These are phyloP conservation scores for Thermomyces lanuginosus DNA, from an alignment of 2,329 filamentous ascomycete genomes.

Conservation along the genomic window DNA sequence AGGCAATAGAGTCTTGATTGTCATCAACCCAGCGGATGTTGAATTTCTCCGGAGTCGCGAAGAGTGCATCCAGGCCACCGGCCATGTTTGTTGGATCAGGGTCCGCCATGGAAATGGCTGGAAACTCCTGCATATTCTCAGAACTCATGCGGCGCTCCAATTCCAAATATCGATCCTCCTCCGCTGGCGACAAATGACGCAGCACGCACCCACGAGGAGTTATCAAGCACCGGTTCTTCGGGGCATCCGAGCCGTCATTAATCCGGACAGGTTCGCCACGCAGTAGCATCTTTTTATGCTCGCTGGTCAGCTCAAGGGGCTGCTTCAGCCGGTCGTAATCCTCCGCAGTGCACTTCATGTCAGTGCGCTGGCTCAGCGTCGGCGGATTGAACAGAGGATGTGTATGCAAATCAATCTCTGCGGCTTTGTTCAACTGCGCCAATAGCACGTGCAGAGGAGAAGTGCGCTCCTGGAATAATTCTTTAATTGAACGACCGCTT, in stretches of 20 bases:
- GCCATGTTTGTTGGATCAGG: slow-evolving; percentile 29
- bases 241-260: slow-evolving; percentile 16
- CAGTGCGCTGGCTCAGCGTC: slow-evolving; percentile 24
- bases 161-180: slow-evolving; percentile 30
- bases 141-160: slow-evolving; percentile 24
- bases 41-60: slow-evolving; percentile 29
- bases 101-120: slow-evolving; percentile 19
- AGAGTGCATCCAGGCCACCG: slow-evolving; percentile 30
- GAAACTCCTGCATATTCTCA: slow-evolving; percentile 22
- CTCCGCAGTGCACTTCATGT: slow-evolving; percentile 26
- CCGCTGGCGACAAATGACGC: slow-evolving; percentile 28
- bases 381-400: slow-evolving; percentile 26
- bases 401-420: slow-evolving; percentile 20
- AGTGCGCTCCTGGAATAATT: slow-evolving; percentile 25
- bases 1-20: slow-evolving; percentile 1
- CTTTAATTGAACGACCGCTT: slow-evolving; percentile 20
- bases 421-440: slow-evolving; percentile 23
- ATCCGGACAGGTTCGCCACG: slow-evolving; percentile 27
- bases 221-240: slow-evolving; percentile 29
- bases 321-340: slow-evolving; percentile 26
- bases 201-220: slow-evolving; percentile 30
- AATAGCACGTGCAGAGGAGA: slow-evolving; percentile 22
- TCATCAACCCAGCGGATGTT: slow-evolving; percentile 31
- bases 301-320: slow-evolving; percentile 25
- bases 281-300: slow-evolving; percentile 26